Evolutionary conservation across 2,329 filamentous ascomycete genomes (phyloP), one percentile per base, ranked within the genome.

Genomic region (Penicillium polonicum): DNA sequence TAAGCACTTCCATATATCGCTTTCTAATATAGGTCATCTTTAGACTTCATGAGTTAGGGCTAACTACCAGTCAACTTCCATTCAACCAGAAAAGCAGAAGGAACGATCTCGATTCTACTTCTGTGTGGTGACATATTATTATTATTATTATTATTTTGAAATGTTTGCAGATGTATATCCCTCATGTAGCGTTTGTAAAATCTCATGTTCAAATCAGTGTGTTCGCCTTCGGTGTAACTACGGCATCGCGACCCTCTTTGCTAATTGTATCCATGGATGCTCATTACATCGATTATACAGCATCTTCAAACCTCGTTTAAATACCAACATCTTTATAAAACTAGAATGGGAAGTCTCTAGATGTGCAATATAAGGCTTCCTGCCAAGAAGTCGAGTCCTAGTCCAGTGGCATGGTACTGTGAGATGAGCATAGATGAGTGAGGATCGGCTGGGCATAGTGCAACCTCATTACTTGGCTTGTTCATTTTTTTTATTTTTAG

Each of bases 1-100:
- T 39, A 44, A 41, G 19, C 17, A 46, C 29, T 54, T 52, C 45
- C 41, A 60, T 35, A 57, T 60, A 25, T 25, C 17, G 8, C 21
- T 7, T 36, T 25, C 5, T 12, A n/a, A 48, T 17, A 23, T 48
- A 13, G 15, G 1, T 23, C 5, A 12, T 25, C 21, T 48, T 4
- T 48, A 35, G 5, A 25, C 13, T 17, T 48, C 31, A n/a, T n/a
- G 9, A n/a, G 21, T 25, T n/a, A 35, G 21, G 31, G 31, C 13
- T 31, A 29, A 15, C 33, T 15, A 38, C 48, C 23, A n/a, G 6
- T 29, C 23, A 21, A 15, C 3, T 38, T 10, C 35, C n/a, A 10
- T 12, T 29, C 12, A 29, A 27, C 13, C 10, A 29, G 35, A 13
- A 31, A 13, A 31, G 25, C 8, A 31, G 21, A 17, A 7, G 5